A percentile compares a stretch with the other conserved stretches of the same genome.
These are phyloP conservation scores for Backusella liffmaniae DNA, from an alignment of 192 early-diverging fungal genomes.

Conservation along the genomic window DNA sequence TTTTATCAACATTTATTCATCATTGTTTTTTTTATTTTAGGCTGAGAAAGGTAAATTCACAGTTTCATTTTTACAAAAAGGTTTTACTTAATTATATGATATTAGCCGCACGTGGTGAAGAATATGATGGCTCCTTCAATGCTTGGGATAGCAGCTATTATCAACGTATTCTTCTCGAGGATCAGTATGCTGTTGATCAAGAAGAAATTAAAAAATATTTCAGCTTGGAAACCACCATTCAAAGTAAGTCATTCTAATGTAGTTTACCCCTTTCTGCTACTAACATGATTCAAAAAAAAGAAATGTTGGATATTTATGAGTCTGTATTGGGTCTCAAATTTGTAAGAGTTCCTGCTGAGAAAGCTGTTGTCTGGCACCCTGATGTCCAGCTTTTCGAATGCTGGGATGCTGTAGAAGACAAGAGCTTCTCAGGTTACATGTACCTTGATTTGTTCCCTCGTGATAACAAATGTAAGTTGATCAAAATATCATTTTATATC, in stretches of 20 bases:
- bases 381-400: slow-evolving; percentile 80
- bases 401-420: slow-evolving; percentile 61
- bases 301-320: slow-evolving; percentile 76
- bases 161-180: slow-evolving; percentile 66
- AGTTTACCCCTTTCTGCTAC: background rate
- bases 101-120: slow-evolving; percentile 42
- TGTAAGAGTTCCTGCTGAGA: slow-evolving; percentile 52
- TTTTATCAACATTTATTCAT: background rate
- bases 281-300: slow-evolving; percentile 31
- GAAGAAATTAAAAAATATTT: slow-evolving; percentile 82
- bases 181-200: slow-evolving; percentile 72
- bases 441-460: slow-evolving; percentile 77
- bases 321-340: slow-evolving; percentile 69
- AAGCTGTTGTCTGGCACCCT: slow-evolving; percentile 68
- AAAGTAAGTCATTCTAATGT: background rate
- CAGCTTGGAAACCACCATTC: slow-evolving; percentile 41
- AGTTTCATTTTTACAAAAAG: background rate
- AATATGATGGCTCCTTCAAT: slow-evolving; percentile 61
- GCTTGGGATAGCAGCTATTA: slow-evolving; percentile 80
- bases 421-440: slow-evolving; percentile 66
- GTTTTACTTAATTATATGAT: background rate
- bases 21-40: background rate
- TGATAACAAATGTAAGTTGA: slow-evolving; percentile 61
- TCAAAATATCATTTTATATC: background rate
- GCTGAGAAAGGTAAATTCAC: slow-evolving; percentile 26